Percentiles rank a stretch among this genome's conserved stretches.
These are phyloP conservation scores for Chlamydomonas schloesseri DNA, from an alignment of 139 green algal species.

Conservation along the genomic window DNA sequence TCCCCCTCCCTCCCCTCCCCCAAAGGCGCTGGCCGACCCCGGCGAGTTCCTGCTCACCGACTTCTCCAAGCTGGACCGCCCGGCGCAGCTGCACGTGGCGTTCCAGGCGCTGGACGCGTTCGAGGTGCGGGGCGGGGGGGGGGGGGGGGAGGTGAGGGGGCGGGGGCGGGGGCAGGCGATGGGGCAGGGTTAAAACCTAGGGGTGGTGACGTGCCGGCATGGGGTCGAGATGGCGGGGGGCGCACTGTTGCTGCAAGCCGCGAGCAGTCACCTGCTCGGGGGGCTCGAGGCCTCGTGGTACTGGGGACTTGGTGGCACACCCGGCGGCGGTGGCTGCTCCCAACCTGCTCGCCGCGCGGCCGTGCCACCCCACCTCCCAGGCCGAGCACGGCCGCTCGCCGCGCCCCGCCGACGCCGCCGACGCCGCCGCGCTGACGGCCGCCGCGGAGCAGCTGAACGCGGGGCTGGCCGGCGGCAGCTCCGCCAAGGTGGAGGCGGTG, in stretches of 20 bases:
- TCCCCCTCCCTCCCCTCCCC: neutral
- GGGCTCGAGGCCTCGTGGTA: too few species aligned
- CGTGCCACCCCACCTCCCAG: constrained; percentile 40
- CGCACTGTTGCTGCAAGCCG: too few species aligned
- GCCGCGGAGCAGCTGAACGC: constrained; percentile 79
- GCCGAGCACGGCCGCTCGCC: constrained; percentile 75
- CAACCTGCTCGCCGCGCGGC: too few species aligned
- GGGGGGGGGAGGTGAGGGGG: neutral
- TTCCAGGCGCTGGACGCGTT: constrained; percentile 96
- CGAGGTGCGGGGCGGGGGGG: constrained; percentile 25
- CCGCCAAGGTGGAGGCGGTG: constrained; percentile 78
- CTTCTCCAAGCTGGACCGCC: constrained; percentile 96
- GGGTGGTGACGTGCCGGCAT: neutral
- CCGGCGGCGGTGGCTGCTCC: too few species aligned
- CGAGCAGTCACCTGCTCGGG: too few species aligned
- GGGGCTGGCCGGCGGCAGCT: constrained; percentile 41
- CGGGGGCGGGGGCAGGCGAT: too few species aligned
- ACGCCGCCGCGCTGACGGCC: constrained; percentile 80
- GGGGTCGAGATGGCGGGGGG: too few species aligned
- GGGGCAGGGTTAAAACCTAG: neutral
- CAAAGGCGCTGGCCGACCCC: constrained; percentile 80
- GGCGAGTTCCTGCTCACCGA: constrained; percentile 97
- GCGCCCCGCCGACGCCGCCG: constrained; percentile 66
- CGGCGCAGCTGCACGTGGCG: constrained; percentile 90
- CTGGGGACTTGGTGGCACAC: too few species aligned